phyloP scores from a whole-genome alignment of 1,284 basidiomycete species.

The Puccinia novopanici region DNA sequence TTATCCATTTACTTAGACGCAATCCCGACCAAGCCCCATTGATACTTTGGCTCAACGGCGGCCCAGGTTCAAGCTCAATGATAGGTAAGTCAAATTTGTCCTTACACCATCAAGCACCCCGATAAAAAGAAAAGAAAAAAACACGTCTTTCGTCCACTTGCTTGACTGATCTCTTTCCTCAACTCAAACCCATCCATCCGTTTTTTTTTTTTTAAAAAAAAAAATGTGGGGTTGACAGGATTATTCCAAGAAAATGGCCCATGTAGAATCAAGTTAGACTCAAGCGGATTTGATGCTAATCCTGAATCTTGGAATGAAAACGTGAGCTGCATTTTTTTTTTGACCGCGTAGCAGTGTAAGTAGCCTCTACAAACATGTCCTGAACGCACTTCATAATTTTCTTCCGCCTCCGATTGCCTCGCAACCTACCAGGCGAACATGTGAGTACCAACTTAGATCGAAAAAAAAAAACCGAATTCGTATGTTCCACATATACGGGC shows the following conservation, averaged over 20 bases:
- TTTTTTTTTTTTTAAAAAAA: not conserved
- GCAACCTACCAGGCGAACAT: constrained; percentile 23
- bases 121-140: not conserved
- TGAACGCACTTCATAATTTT: not conserved
- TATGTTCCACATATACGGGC: too few relatives aligned
- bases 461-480: not conserved
- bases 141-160: not conserved
- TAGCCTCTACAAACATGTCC: not conserved
- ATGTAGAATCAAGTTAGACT: constrained; percentile 42
- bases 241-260: constrained; percentile 48
- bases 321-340: not conserved
- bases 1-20: not conserved
- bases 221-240: not conserved
- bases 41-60: constrained; percentile 46
- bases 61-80: constrained; percentile 44
- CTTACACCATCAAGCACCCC: not conserved
- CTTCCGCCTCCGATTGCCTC: not conserved
- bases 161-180: not conserved
- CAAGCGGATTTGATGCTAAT: constrained; percentile 28
- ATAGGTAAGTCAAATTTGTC: constrained; percentile 21
- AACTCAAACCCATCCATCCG: not conserved
- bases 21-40: constrained; percentile 38
- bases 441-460: constrained; percentile 1
- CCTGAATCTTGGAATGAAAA: constrained; percentile 40
- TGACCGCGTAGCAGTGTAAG: not conserved